Base-by-base conservation (phyloP, 192 early-diverging fungal genomes). In the Mortierella antarctica region DNA sequence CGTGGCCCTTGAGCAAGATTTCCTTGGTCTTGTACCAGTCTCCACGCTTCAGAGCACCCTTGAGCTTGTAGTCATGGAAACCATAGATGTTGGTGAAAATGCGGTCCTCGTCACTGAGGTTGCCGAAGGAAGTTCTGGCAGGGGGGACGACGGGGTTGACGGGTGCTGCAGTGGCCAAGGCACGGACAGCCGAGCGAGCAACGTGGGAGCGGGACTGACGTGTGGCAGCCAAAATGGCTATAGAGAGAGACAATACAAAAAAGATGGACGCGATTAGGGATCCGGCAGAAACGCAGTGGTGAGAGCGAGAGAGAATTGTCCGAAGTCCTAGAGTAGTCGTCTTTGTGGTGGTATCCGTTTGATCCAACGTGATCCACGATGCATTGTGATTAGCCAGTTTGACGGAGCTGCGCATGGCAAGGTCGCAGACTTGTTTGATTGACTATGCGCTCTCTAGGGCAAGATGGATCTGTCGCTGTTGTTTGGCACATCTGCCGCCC, bases 1-100 rank as follows among this genome's bases (percentile, higher is more conserved):
- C 93, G 74, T 96, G 89, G 58, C 98, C 98, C 85, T 99, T 99
- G 55, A 92, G 89, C 52, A 99, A 82, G 52, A 99, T 92, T 82
- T 99, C 97, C 89, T 99, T 99, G 58, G 98, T 99, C 88, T 97
- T 97, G 91, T 97, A 92, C 97, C 97, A 99, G 87, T 99, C 96
- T 61, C 98, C 97, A 65, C 97, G 94, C 89, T 96, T 95, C 81
- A 93, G 64, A n/a, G 98, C 97, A 9, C 96, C 97, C 60, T 93
- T 86, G 47, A 99, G 89, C 21, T 89, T 81, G 76, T 87, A 99
- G 83, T 99, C 96, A 82, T 98, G 96, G 75, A 90, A 89, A 12
- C 91, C 92, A 79, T 99, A 99, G 50, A 99, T 83, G 86, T 99
- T 99, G 74, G 97, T 99, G 86, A 97, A 99, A 76, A 99, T 98